Conservation (phyloP, 2,329 filamentous ascomycete genomes). For the Orbilia brochopaga region DNA sequence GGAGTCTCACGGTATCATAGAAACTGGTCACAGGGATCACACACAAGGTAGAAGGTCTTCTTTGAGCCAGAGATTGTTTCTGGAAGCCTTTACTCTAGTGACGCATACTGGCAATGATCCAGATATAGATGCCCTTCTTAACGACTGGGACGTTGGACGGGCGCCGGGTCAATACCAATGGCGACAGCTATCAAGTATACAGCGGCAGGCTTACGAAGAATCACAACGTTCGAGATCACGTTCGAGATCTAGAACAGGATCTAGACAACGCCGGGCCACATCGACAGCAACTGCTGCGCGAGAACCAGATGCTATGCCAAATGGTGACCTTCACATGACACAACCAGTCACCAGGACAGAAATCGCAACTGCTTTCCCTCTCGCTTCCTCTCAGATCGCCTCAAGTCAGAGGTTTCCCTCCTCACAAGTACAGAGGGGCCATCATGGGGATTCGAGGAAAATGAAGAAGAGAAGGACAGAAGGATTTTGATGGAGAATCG, state of each 20-base stretch:
- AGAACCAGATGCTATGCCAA: background rate
- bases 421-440: slow-evolving; percentile 53
- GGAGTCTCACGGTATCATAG: background rate
- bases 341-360: slow-evolving; percentile 22
- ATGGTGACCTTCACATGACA: slow-evolving; percentile 18
- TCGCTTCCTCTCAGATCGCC: slow-evolving; percentile 8
- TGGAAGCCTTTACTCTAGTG: slow-evolving; percentile 34
- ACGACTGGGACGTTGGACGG: slow-evolving; percentile 29
- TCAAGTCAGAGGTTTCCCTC: slow-evolving; percentile 29
- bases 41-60: slow-evolving; percentile 1
- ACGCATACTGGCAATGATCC: slow-evolving; percentile 5
- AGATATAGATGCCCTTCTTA: slow-evolving; percentile 24
- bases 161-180: slow-evolving; percentile 29
- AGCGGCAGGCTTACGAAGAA: slow-evolving; percentile 1
- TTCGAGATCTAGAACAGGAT: slow-evolving; percentile 19
- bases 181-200: slow-evolving; percentile 21
- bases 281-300: background rate
- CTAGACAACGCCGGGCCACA: background rate
- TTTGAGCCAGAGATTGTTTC: slow-evolving; percentile 6
- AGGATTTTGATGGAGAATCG: slow-evolving; percentile 18
- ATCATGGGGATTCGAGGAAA: slow-evolving; percentile 56
- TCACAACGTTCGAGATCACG: background rate
- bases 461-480: slow-evolving; percentile 43
- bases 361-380: slow-evolving; percentile 4
- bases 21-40: background rate